phyloP scores from a whole-genome alignment of 345 rosid species.

The Corchorus olitorius region DNA sequence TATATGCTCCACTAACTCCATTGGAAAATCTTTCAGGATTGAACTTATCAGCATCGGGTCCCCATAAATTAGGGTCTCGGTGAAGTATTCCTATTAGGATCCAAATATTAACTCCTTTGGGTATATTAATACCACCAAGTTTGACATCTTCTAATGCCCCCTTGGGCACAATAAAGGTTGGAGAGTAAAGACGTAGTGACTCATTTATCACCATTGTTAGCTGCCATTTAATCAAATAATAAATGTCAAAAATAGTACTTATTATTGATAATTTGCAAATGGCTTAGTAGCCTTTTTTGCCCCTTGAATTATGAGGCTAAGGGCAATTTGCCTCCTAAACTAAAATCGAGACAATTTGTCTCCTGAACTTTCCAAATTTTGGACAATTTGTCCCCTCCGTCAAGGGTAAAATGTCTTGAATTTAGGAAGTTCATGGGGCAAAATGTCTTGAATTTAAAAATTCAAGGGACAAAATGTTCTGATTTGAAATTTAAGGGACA shows the following conservation, averaged over 20 bases:
- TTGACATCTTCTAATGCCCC: neutral
- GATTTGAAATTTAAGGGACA: too few relatives aligned
- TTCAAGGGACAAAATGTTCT: too few relatives aligned
- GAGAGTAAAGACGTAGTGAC: neutral
- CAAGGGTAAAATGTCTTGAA: too few relatives aligned
- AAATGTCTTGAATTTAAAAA: too few relatives aligned
- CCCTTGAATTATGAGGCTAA: too few relatives aligned
- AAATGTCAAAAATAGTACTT: neutral
- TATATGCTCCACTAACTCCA: neutral
- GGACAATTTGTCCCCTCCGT: too few relatives aligned
- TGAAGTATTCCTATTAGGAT: neutral
- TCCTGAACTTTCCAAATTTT: too few relatives aligned
- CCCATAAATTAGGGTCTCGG: neutral
- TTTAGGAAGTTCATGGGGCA: too few relatives aligned
- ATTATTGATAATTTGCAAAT: too few relatives aligned
- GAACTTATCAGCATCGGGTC: neutral
- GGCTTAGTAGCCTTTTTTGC: too few relatives aligned
- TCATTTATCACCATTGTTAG: slow-evolving; percentile 5
- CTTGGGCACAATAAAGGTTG: neutral
- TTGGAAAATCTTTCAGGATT: neutral
- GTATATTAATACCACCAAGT: neutral
- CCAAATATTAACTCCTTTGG: neutral
- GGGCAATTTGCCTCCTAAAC: too few relatives aligned
- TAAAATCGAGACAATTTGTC: too few relatives aligned
- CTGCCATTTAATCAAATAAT: neutral